phyloP scores from a whole-genome alignment of 495 filamentous ascomycete genomes.

The Penicillium pulvis region DNA sequence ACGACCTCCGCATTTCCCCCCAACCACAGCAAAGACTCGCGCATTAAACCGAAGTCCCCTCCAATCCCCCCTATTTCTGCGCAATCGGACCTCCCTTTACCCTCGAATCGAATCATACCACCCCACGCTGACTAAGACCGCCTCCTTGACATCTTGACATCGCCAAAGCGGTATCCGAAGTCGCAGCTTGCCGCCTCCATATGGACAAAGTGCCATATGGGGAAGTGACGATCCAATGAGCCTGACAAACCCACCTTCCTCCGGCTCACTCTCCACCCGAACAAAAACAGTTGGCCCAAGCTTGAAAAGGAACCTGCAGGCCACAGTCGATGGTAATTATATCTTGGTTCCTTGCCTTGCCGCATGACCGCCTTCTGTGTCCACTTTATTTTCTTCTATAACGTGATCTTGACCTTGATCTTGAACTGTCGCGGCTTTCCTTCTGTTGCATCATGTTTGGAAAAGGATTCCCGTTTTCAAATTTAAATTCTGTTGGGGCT shows the following conservation, averaged over 20 bases:
- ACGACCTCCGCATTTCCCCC: conserved; percentile 6
- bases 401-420: conserved; percentile 5
- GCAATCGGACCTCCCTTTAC: conserved; percentile 3
- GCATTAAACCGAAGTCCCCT: neutral
- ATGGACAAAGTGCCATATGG: conserved; percentile 1
- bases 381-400: conserved; percentile 8
- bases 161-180: conserved; percentile 1
- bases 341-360: conserved; percentile 25
- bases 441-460: conserved; percentile 41
- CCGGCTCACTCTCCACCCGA: conserved; percentile 52
- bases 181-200: conserved; percentile 7
- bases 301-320: conserved; percentile 73
- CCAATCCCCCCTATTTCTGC: neutral
- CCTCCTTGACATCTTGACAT: conserved; percentile 11
- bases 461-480: conserved; percentile 45
- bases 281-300: conserved; percentile 50
- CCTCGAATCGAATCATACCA: neutral
- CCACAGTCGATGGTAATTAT: conserved; percentile 75
- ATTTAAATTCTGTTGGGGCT: conserved; percentile 45
- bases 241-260: conserved; percentile 58
- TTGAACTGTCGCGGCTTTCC: conserved; percentile 15
- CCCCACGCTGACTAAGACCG: conserved; percentile 8
- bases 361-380: conserved; percentile 11
- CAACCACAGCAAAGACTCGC: conserved; percentile 3
- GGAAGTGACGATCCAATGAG: conserved; percentile 42